A percentile compares a stretch with the other conserved stretches of the same genome.
Evolutionary conservation across 805 yeast species (phyloP).

Genomic region (Scheffersomyces coipomensis): DNA sequence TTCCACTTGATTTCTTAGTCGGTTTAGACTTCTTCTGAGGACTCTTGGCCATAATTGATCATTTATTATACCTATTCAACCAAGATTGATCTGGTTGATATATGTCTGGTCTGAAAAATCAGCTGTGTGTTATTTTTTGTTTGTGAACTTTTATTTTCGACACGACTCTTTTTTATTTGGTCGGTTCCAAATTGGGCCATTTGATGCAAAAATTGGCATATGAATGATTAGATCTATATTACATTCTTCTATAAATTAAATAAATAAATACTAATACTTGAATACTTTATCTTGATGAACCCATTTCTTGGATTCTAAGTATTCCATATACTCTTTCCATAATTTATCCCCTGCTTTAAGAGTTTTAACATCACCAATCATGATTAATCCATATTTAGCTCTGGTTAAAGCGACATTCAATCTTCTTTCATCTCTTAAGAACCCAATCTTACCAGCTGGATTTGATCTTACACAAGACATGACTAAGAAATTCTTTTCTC

Average conservation of each 20-base stretch:
- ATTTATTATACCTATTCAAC: too few relatives aligned
- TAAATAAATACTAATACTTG: not conserved
- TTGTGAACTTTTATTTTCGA: too few relatives aligned
- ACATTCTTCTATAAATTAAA: too few relatives aligned
- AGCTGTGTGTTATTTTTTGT: too few relatives aligned
- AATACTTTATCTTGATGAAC: slow-evolving; percentile 3
- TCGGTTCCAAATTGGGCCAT: too few relatives aligned
- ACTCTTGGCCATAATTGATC: not conserved
- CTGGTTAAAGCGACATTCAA: slow-evolving; percentile 87
- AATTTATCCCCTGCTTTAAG: slow-evolving; percentile 46
- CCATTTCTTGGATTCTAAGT: slow-evolving; percentile 27
- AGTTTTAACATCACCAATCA: slow-evolving; percentile 36
- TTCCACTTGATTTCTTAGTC: not conserved
- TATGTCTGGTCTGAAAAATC: too few relatives aligned
- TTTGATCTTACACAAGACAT: slow-evolving; percentile 65
- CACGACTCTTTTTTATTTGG: too few relatives aligned
- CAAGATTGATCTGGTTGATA: too few relatives aligned
- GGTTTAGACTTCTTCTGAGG: not conserved
- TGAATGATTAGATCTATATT: too few relatives aligned
- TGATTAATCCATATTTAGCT: slow-evolving; percentile 75
- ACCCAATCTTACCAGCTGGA: slow-evolving; percentile 72
- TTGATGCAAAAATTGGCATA: too few relatives aligned
- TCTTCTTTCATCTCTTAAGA: slow-evolving; percentile 81
- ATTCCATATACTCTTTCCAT: slow-evolving; percentile 51
- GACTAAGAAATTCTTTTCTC: slow-evolving; percentile 53